Evolutionary conservation across 345 rosid genomes (phyloP), one percentile per base, ranked within the genome.

Genomic region (Rhizophora apiculata): DNA sequence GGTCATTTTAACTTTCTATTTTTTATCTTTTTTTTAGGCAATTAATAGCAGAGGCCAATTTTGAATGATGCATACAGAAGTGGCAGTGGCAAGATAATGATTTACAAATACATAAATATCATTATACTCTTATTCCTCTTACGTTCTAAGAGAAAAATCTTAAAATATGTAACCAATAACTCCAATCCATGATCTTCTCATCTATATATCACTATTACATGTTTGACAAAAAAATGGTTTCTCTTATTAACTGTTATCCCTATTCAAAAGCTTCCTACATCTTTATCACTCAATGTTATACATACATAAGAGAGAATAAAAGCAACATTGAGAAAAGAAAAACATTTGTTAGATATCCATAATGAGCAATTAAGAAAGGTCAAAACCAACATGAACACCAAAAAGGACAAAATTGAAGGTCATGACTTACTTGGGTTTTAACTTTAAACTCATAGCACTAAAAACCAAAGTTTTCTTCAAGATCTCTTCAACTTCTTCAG

Each of bases 381-480:
- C 9, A 37, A 5, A 48, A 48, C 8, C 26, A 31, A 64, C 37
- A 65, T 31, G 43, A 51, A 52, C 32, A 58, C 46, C 56, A 19
- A 49, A 8, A 65, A 3, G 11, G 21, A 21, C 37, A 24, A 5
- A 37, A 56, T 20, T 5, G 13, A 68, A 26, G 27, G 34, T 5
- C 37, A 27, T 39, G 10, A 27, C 32, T 27, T 30, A 30, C 31
- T 61, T 69, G 32, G 60, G 46, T 49, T 61, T 69, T 32, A 69
- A 52, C 16, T 29, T 22, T 69, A 61, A 49, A 69, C 31, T 29
- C 18, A 59, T 51, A 29, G 60, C 60, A 69, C 60, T 60, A 22
- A 30, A 69, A 29, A 69, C 72, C 21, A 69, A 49, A 48, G 0
- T 51, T 60, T 61, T 39, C 72, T 62, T 60, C 66, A 49, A 52